Percentiles rank a stretch among this genome's conserved stretches.
phyloP scores from a whole-genome alignment of 2,329 filamentous ascomycete species.

The Penicillium sp. region DNA sequence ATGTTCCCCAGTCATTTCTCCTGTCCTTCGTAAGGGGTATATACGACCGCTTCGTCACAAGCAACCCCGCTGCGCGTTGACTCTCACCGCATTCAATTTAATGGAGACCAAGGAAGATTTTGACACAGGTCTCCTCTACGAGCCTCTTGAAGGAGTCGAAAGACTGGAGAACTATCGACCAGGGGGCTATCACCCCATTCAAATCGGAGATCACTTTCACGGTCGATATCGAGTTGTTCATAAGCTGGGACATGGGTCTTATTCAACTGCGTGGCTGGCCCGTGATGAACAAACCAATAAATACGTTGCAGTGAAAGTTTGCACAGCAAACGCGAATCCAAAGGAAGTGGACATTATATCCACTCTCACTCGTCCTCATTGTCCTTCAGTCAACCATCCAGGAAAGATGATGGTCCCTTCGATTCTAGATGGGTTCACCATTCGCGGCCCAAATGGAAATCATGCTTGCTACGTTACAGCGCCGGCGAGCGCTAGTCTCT shows the following conservation, averaged over 20 bases:
- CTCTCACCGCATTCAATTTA: slow-evolving; percentile 10
- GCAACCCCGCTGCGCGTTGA: slow-evolving; percentile 11
- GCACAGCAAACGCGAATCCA: slow-evolving; percentile 22
- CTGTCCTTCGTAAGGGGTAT: slow-evolving; percentile 6
- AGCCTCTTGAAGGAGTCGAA: slow-evolving; percentile 21
- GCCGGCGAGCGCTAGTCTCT: slow-evolving; percentile 21
- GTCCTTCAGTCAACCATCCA: slow-evolving; percentile 1
- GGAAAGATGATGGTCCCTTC: slow-evolving; percentile 11
- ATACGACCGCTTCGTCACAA: slow-evolving; percentile 9
- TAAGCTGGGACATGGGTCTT: slow-evolving; percentile 42
- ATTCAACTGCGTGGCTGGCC: slow-evolving; percentile 36
- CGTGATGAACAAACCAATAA: slow-evolving; percentile 20
- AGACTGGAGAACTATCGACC: slow-evolving; percentile 23
- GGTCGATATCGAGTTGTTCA: slow-evolving; percentile 40
- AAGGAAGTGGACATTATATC: slow-evolving; percentile 15
- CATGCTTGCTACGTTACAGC: slow-evolving; percentile 26
- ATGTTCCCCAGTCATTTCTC: slow-evolving; percentile 3
- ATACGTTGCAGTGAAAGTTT: slow-evolving; percentile 32
- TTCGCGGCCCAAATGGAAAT: slow-evolving; percentile 19
- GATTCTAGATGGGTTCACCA: slow-evolving; percentile 12
- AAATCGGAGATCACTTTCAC: slow-evolving; percentile 29
- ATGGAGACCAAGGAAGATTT: slow-evolving; percentile 10
- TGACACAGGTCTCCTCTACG: slow-evolving; percentile 4
- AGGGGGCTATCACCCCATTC: slow-evolving; percentile 31
- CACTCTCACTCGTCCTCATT: slow-evolving; percentile 1